Conservation (phyloP, 164 flowering plant species). For the Aristolochia contorta region DNA sequence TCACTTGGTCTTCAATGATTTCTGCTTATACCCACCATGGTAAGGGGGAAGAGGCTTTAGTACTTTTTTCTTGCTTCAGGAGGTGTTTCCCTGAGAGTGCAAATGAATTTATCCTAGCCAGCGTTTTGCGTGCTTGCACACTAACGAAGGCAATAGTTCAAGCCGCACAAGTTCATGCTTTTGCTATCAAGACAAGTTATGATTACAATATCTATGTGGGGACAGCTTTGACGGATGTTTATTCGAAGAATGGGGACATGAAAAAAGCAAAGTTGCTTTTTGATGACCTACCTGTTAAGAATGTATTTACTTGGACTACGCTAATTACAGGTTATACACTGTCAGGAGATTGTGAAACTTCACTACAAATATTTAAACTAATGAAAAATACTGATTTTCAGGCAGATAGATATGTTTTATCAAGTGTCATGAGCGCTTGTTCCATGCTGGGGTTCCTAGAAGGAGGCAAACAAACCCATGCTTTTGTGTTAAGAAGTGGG, state of each 20-base stretch:
- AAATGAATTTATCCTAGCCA: constrained; percentile 53
- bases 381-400: constrained; percentile 32
- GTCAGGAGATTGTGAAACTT: constrained; percentile 36
- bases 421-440: constrained; percentile 55
- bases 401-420: constrained; percentile 53
- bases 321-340: constrained; percentile 47
- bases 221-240: constrained; percentile 44
- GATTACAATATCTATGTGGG: constrained; percentile 52
- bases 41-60: constrained; percentile 30
- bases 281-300: constrained; percentile 32
- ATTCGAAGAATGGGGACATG: constrained; percentile 36
- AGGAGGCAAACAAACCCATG: constrained; percentile 66
- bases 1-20: constrained; percentile 54
- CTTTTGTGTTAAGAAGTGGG: constrained; percentile 41
- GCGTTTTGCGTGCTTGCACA: constrained; percentile 42
- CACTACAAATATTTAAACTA: constrained; percentile 37
- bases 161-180: constrained; percentile 37
- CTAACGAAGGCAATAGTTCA: constrained; percentile 16
- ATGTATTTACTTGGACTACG: constrained; percentile 58
- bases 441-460: constrained; percentile 35
- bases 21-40: constrained; percentile 36
- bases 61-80: constrained; percentile 25
- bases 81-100: constrained; percentile 16
- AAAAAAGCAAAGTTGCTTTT: constrained; percentile 41
- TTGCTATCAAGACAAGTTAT: constrained; percentile 34